A percentile compares a stretch with the other conserved stretches of the same genome.
phyloP scores from a whole-genome alignment of 164 flowering plant genomes.

The Dillenia suffruticosa region DNA sequence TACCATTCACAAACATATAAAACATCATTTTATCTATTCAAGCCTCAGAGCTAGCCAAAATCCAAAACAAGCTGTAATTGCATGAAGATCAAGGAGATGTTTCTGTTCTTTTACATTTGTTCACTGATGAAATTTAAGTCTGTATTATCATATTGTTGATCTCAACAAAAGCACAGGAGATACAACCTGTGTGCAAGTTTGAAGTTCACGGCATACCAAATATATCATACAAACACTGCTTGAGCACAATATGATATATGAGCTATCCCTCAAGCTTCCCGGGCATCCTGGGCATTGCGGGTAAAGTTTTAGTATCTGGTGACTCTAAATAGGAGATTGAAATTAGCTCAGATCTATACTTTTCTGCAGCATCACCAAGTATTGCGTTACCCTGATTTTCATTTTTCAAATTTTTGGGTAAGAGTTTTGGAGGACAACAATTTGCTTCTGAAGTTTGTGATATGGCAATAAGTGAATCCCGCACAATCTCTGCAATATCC shows the following conservation, averaged over 20 bases:
- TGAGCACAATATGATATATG: background rate
- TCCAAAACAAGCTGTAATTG: too few species aligned
- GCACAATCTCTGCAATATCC: conserved; percentile 18
- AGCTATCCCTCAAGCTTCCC: conserved; percentile 13
- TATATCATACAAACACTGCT: too few species aligned
- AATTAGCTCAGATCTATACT: conserved; percentile 5
- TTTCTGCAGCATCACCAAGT: conserved; percentile 15
- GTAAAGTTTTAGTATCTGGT: conserved; percentile 14
- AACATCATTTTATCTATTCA: too few species aligned
- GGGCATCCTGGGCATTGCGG: conserved; percentile 10
- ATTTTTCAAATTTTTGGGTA: background rate
- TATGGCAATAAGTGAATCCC: conserved; percentile 30
- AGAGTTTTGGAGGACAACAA: background rate
- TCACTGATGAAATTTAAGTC: too few species aligned
- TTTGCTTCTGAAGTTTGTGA: conserved; percentile 19
- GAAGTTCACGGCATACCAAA: too few species aligned
- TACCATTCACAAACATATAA: too few species aligned
- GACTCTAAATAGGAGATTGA: conserved; percentile 3
- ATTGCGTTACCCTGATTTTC: conserved; percentile 2
- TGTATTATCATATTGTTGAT: background rate
- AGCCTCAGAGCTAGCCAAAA: too few species aligned
- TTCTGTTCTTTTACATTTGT: too few species aligned
- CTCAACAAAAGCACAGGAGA: background rate
- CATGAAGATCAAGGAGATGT: too few species aligned
- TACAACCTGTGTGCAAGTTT: too few species aligned